Evolutionary conservation across 179 eudicot genomes (phyloP), one percentile per base, ranked within the genome.

Genomic region (Spergularia azorica): DNA sequence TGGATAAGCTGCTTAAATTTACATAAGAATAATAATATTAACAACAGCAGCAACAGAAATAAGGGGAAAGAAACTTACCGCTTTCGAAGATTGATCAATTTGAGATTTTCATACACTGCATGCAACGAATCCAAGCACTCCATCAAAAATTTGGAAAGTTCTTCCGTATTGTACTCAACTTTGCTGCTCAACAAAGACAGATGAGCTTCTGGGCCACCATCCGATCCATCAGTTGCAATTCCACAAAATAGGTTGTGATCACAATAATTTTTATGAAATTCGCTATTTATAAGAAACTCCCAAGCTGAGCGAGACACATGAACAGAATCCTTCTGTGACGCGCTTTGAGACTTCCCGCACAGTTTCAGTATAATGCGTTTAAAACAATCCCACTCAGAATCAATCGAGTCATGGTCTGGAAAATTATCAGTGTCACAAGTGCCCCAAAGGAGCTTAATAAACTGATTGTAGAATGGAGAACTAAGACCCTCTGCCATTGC

Each of bases 21-120:
- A 6, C 48, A 43, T 43, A 6, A 43, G 48, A 43, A 6, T 6
- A 43, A 43, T 4, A 32, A 63, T 5, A 9, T 16, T 32, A 13
- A 26, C 15, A 16, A 63, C 67, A 63, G 36, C 46, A 50, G 18
- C 6, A 12, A 14, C 73, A 76, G 26, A 9, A 64, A 58, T 57
- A 18, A 12, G 43, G 17, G 65, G 80, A 36, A 46, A 43, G 52
- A 75, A 52, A 41, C 65, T 80, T 86, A 92, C 98, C 90, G 81
- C 83, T 87, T 96, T n/a, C 94, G 97, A 77, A 90, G 96, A 82
- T 86, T 88, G 70, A 89, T 82, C 56, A 96, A 86, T 83, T 96
- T 96, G 76, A 94, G 88, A 86, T 89, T 90, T 88, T 96, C 99
- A 82, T 94, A 96, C 38, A 94, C 89, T 39, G 97, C 94, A 80